Percentiles rank a stretch among this genome's conserved stretches.
Conservation (phyloP, 2,329 filamentous ascomycete species). For the Aspergillus viridinutans region DNA sequence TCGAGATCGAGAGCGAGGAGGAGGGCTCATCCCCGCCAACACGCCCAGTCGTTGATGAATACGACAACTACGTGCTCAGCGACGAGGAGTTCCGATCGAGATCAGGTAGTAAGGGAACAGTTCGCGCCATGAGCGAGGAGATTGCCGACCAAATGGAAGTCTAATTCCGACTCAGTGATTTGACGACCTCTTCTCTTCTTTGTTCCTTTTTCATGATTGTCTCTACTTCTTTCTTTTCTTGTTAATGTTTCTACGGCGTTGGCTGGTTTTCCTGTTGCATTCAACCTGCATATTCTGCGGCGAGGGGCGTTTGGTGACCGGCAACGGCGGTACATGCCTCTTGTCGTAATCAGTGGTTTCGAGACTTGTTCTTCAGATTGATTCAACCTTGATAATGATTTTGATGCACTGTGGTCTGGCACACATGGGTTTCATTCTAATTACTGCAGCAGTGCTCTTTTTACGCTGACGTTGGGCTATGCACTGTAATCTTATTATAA, state of each 20-base stretch:
- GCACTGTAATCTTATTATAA: not conserved
- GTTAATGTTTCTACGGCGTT: conserved; percentile 3
- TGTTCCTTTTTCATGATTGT: conserved; percentile 11
- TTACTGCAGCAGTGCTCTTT: not conserved
- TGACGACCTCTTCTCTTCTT: conserved; percentile 6
- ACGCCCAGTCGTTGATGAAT: conserved; percentile 35
- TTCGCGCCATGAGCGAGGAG: conserved; percentile 52
- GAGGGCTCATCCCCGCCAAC: conserved; percentile 19
- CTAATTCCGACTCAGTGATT: conserved; percentile 22
- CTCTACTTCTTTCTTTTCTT: conserved; percentile 2
- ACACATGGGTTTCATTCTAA: not conserved
- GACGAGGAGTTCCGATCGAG: conserved; percentile 41
- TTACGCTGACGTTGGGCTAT: not conserved
- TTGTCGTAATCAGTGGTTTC: conserved; percentile 3
- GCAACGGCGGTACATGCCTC: conserved; percentile 11
- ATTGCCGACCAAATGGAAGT: conserved; percentile 52
- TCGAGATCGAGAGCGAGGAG: conserved; percentile 41
- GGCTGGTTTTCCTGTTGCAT: conserved; percentile 14
- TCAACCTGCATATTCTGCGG: conserved; percentile 20
- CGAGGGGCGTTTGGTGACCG: conserved; percentile 18
- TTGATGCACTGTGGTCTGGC: conserved; percentile 3
- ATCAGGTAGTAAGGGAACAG: conserved; percentile 40
- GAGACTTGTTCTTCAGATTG: not conserved
- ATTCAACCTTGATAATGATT: not conserved
- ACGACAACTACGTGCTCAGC: conserved; percentile 42